Conservation (phyloP, 768 basidiomycete species). For the Rhodotorula taiwanensis region DNA sequence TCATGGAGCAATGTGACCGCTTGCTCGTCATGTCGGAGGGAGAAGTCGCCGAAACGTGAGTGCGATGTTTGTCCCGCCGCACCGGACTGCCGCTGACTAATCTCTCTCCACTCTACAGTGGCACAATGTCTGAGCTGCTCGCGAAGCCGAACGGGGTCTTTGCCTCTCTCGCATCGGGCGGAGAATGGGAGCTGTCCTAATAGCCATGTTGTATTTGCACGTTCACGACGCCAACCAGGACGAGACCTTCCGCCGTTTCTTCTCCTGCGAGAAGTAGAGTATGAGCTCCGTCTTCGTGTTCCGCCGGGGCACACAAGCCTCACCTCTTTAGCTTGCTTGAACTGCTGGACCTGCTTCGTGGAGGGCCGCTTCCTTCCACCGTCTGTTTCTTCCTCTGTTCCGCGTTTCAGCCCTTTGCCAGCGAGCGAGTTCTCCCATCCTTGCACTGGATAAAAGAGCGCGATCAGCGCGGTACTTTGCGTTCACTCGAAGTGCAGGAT, state of each 20-base stretch:
- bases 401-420: slow-evolving; percentile 9
- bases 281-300: too few relatives aligned
- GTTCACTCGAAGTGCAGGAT: not conserved
- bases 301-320: not conserved
- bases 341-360: slow-evolving; percentile 14
- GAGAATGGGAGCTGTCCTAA: slow-evolving; percentile 29
- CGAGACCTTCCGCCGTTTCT: slow-evolving; percentile 14
- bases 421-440: slow-evolving; percentile 6
- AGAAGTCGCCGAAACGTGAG: slow-evolving; percentile 63
- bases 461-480: not conserved
- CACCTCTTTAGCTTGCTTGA: slow-evolving; percentile 7
- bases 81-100: too few relatives aligned
- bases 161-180: slow-evolving; percentile 26
- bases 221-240: not conserved
- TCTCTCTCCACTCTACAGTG: slow-evolving; percentile 1
- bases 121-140: slow-evolving; percentile 18
- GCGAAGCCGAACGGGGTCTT: slow-evolving; percentile 28
- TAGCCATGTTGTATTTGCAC: too few relatives aligned
- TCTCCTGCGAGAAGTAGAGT: not conserved
- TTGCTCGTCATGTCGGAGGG: slow-evolving; percentile 77
- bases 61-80: slow-evolving; percentile 44
- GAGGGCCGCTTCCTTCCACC: not conserved
- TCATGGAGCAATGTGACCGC: slow-evolving; percentile 88
- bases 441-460: not conserved
- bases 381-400: not conserved